Evolutionary conservation across 2,329 filamentous ascomycete species (phyloP), one percentile per base, ranked within the genome.

Genomic region (Boeremia lycopersici): DNA sequence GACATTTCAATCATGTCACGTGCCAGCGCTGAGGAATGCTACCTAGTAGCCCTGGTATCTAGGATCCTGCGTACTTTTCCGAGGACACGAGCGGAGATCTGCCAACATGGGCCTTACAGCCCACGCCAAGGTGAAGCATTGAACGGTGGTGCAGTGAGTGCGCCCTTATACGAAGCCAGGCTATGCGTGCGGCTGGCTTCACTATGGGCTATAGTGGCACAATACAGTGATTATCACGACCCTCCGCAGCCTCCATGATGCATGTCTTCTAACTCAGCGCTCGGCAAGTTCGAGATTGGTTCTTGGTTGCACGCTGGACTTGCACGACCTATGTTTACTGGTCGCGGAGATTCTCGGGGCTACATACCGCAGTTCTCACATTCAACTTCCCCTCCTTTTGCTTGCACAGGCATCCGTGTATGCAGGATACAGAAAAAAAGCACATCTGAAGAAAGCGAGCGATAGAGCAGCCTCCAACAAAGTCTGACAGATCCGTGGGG

Each of bases 341-440:
- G 35, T 25, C 43, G 49, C 43, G 28, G 13, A 38, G 49, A 42
- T 47, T 53, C 42, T 47, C 36, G 49, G 43, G 25, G 49, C 42
- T 26, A 31, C 15, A 36, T 33, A 13, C 15, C 36, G 36, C 4
- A 30, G 19, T 33, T 34, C n/a, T 33, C 9, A 31, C 13, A 8
- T 13, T 40, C 41, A 45, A 19, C 11, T 36, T 35, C 40, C 46
- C 44, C 46, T 17, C 45, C 52, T 17, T 31, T 46, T 38, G 35
- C 31, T 26, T 41, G 36, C 40, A 25, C 11, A 5, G 19, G 19
- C 19, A 19, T 33, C 10, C 2, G 29, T 29, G 38, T 15, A 45
- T 41, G 45, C 52, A 48, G 45, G 45, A 40, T 45, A 34, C 12
- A 29, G n/a, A 12, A 33, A 29, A 13, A 25, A 33, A 9, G 30